Evolutionary conservation across 176 grass and related monocot species (phyloP).

Genomic region (Neostapfia colusana): DNA sequence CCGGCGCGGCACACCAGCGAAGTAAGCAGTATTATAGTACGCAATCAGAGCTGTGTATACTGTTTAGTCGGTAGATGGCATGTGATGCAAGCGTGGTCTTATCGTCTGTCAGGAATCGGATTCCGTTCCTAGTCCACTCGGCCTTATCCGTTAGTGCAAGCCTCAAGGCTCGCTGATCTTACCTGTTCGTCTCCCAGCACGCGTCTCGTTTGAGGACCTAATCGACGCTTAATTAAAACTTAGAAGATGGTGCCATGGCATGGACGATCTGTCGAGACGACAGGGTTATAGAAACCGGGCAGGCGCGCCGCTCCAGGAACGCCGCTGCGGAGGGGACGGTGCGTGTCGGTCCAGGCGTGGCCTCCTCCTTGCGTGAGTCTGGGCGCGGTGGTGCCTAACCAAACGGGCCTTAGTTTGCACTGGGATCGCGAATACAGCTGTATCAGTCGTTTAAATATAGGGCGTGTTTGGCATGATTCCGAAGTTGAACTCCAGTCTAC

Average conservation of each 20-base stretch:
- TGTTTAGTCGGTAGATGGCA: too few species aligned
- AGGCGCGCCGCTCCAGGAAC: conserved; percentile 22
- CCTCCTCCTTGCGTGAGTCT: not conserved
- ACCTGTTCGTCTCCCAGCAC: not conserved
- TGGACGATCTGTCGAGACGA: not conserved
- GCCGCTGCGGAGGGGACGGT: not conserved
- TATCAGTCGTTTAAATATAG: not conserved
- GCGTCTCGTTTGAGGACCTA: conserved; percentile 6
- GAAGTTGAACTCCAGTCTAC: too few species aligned
- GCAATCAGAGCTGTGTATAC: not conserved
- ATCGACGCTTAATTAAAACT: not conserved
- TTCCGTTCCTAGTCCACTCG: not conserved
- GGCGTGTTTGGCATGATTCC: too few species aligned
- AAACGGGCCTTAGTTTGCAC: not conserved
- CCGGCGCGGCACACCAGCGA: not conserved
- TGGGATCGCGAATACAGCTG: not conserved
- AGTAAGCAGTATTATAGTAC: not conserved
- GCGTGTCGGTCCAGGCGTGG: conserved; percentile 16
- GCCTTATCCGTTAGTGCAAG: conserved; percentile 11
- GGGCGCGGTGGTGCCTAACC: not conserved
- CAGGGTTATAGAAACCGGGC: not conserved
- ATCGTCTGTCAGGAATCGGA: conserved; percentile 21
- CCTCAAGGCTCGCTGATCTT: not conserved
- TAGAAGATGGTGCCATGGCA: conserved; percentile 1
- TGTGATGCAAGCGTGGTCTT: not conserved